Base-by-base conservation (phyloP, 805 yeast species). In the Cyberlindnera americana region DNA sequence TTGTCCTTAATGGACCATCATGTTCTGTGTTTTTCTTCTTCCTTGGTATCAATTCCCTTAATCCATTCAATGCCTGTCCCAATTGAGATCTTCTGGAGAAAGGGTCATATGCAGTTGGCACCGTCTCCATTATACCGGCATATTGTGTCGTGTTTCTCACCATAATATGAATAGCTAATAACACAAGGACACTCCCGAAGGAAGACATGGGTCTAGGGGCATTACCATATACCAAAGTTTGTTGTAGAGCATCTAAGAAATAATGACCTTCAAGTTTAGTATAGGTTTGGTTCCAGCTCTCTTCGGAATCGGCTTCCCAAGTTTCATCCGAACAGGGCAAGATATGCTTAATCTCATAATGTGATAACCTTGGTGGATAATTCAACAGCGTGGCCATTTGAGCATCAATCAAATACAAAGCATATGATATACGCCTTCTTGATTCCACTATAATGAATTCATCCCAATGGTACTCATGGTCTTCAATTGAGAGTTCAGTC, bases 351-450 rank as follows among this genome's bases (percentile, higher is more conserved):
- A 29, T 18, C 23, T 29, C 33, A 12, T 18, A 29, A 19, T 29
- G 33, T 12, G 23, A 29, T 11, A 29, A 14, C 13, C 13, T 23
- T 16, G 27, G 35, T 17, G 35, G 35, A 24, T 33, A 33, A 18
- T 33, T 33, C 21, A 33, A n/a, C 29, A 33, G 15, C n/a, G 35
- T 33, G 16, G 35, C 28, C 35, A 33, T 33, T n/a, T 33, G 35
- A 9, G 29, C 35, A 24, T 33, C 35, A 17, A 33, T 33, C 12
- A 33, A 21, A 18, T 23, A 33, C 10, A 33, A 15, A 6, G 29
- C n/a, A 13, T 23, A 33, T 3, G 35, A 23, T 9, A 33, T 33
- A n/a, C 35, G 22, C 21, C 17, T 33, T 23, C 35, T 23, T 17
- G 35, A 23, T 17, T 33, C 35, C 10, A 24, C 29, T 16, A 24